phyloP scores from a whole-genome alignment of 2,329 filamentous ascomycete species.

The Fusarium sp. region DNA sequence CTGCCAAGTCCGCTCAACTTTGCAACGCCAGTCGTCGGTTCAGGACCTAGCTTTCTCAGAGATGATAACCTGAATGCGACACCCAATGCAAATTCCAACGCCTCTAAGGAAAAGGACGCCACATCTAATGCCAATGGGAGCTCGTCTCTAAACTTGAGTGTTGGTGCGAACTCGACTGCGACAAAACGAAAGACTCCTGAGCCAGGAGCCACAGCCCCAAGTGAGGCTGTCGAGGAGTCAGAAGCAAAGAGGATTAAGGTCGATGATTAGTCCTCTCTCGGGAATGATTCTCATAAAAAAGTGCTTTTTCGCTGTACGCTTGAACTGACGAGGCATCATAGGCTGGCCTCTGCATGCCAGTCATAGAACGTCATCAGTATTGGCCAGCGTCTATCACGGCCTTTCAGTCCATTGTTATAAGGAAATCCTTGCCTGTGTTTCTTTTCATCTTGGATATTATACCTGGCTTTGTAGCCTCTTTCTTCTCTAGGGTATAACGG shows the following conservation, averaged over 20 bases:
- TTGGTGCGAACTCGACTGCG: slow-evolving; percentile 40
- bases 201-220: slow-evolving; percentile 56
- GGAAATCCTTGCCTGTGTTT: slow-evolving; percentile 34
- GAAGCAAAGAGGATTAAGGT: slow-evolving; percentile 68
- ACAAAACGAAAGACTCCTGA: slow-evolving; percentile 72
- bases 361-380: slow-evolving; percentile 22
- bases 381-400: slow-evolving; percentile 5
- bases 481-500: slow-evolving; percentile 9
- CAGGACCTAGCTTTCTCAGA: slow-evolving; percentile 72
- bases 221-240: slow-evolving; percentile 59
- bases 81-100: slow-evolving; percentile 35
- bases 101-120: slow-evolving; percentile 23
- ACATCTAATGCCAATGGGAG: slow-evolving; percentile 21
- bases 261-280: slow-evolving; percentile 52
- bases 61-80: slow-evolving; percentile 60
- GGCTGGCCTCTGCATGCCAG: slow-evolving; percentile 40
- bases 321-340: slow-evolving; percentile 24
- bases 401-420: slow-evolving; percentile 19
- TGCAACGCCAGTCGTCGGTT: slow-evolving; percentile 79
- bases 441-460: slow-evolving; percentile 28
- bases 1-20: slow-evolving; percentile 94
- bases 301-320: slow-evolving; percentile 25
- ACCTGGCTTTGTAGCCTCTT: slow-evolving; percentile 20
- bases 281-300: slow-evolving; percentile 19
- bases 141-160: slow-evolving; percentile 38